Percentiles rank a stretch among this genome's conserved stretches.
Evolutionary conservation across 139 green algal genomes (phyloP).

Genomic region (Coccomyxa sp.): DNA sequence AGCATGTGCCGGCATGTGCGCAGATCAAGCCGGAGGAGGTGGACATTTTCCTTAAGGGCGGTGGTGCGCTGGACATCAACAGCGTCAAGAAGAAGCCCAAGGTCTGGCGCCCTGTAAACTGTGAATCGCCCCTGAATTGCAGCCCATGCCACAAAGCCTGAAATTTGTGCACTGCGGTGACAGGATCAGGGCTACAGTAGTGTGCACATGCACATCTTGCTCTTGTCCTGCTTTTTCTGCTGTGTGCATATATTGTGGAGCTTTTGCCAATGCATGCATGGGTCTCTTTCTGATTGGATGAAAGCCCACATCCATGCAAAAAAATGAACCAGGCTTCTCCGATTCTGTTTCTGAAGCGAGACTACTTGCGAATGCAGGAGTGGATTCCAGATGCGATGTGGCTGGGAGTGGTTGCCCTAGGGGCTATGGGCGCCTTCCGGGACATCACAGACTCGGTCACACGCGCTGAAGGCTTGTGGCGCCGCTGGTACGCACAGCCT

Average conservation of each 20-base stretch:
- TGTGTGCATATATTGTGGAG: no score
- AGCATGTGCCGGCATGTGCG: not conserved
- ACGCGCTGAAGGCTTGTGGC: conserved; percentile 81
- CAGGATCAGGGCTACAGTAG: no score
- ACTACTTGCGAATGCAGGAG: conserved; percentile 9
- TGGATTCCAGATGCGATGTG: conserved; percentile 87
- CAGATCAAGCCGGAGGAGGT: conserved; percentile 51
- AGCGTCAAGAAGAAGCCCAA: conserved; percentile 84
- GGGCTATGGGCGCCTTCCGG: conserved; percentile 65
- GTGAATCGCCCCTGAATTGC: no score
- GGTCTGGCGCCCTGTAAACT: conserved; percentile 14
- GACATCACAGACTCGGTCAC: conserved; percentile 81
- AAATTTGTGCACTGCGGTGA: no score
- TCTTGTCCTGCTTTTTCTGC: no score
- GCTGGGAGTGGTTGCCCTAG: conserved; percentile 80
- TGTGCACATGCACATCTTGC: no score
- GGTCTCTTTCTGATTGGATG: no score
- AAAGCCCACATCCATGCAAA: no score
- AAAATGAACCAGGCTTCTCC: no score
- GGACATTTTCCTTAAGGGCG: conserved; percentile 87
- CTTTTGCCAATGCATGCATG: no score
- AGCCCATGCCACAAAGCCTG: no score
- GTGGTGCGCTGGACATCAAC: conserved; percentile 78
- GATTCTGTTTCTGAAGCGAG: no score
- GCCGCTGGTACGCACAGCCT: conserved; percentile 58